phyloP scores from a whole-genome alignment of 768 basidiomycete genomes.

The Naematelia encephala region DNA sequence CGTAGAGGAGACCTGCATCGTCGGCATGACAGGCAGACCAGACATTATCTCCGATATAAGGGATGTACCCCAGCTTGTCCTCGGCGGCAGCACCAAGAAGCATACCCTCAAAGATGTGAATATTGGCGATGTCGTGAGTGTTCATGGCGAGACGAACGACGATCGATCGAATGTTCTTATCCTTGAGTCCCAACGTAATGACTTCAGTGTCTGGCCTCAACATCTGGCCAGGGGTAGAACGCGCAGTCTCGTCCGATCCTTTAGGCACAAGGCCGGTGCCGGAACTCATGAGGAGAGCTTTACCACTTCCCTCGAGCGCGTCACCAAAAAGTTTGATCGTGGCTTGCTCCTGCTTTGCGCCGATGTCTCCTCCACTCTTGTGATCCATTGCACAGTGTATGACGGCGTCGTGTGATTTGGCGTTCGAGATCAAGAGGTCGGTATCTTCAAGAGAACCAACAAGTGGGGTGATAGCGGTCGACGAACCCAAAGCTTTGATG shows the following conservation, averaged over 20 bases:
- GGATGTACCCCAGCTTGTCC: slow-evolving; percentile 7
- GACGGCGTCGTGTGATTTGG: slow-evolving; percentile 14
- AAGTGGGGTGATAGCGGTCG: neutral
- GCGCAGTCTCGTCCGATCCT: neutral
- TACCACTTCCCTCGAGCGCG: slow-evolving; percentile 13
- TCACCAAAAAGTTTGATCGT: slow-evolving; percentile 7
- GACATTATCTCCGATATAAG: slow-evolving; percentile 7
- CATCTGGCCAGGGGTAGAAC: neutral
- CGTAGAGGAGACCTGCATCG: slow-evolving; percentile 23
- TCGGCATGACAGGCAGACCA: slow-evolving; percentile 19
- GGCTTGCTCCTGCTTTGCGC: slow-evolving; percentile 2
- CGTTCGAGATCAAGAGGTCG: slow-evolving; percentile 7
- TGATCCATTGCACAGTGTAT: slow-evolving; percentile 20
- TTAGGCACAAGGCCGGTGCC: slow-evolving; percentile 4
- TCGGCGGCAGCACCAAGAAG: slow-evolving; percentile 7
- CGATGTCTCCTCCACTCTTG: slow-evolving; percentile 4
- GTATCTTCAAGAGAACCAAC: slow-evolving; percentile 14
- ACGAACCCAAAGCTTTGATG: slow-evolving; percentile 10
- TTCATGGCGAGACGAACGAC: slow-evolving; percentile 11
- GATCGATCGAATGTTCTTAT: slow-evolving; percentile 6
- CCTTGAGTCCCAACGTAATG: neutral
- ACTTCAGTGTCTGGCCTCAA: slow-evolving; percentile 4
- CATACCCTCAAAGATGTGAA: slow-evolving; percentile 7
- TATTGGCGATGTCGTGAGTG: slow-evolving; percentile 7
- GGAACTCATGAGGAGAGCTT: slow-evolving; percentile 10